These are phyloP conservation scores for Populus simonii DNA, from an alignment of 345 rosid genomes.

Conservation along the genomic window DNA sequence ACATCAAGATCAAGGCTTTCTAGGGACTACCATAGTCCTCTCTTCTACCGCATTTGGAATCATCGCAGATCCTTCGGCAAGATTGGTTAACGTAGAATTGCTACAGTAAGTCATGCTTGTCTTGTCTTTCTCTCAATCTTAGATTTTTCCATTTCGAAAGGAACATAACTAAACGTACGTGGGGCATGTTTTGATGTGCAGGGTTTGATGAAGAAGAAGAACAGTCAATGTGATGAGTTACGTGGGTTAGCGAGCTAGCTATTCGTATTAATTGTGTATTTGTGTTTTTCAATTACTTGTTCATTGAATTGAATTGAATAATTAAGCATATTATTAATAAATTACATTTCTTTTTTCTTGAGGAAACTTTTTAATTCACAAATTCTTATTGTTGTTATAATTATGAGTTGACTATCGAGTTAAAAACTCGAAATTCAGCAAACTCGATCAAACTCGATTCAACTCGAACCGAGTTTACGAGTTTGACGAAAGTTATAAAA, in stretches of 20 bases:
- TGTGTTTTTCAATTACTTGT: not conserved
- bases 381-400: too few species aligned
- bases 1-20: conserved; percentile 41
- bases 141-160: not conserved
- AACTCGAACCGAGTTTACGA: too few species aligned
- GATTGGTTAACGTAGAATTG: conserved; percentile 42
- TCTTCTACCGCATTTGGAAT: conserved; percentile 39
- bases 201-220: not conserved
- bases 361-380: not conserved
- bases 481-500: too few species aligned
- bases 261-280: not conserved
- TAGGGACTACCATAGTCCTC: conserved; percentile 44
- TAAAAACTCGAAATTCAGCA: too few species aligned
- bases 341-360: not conserved
- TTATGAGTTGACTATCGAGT: too few species aligned
- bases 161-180: not conserved
- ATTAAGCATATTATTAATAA: not conserved
- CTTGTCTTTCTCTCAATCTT: not conserved
- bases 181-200: not conserved
- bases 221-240: not conserved
- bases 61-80: conserved; percentile 33
- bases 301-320: not conserved
- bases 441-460: too few species aligned
- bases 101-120: conserved; percentile 31
- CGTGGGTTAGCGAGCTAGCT: not conserved